Percentiles rank a stretch among this genome's conserved stretches.
Conservation (phyloP, 2,329 filamentous ascomycete genomes). For the Berkeleyomyces rouxiae region DNA sequence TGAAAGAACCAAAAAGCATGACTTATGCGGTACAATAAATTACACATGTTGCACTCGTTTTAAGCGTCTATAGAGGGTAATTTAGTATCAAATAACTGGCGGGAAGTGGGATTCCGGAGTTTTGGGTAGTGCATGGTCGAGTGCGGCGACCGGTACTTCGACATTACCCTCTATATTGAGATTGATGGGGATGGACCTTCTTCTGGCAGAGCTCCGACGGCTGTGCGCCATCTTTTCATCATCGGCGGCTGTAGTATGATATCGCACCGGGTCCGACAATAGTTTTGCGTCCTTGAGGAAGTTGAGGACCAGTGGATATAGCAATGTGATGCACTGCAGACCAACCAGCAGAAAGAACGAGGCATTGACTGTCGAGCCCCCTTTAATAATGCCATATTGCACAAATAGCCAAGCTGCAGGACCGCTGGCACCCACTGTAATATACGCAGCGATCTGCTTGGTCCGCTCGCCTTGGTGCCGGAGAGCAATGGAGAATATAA, state of each 20-base stretch:
- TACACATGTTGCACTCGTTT: too few species aligned
- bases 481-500: conserved; percentile 64
- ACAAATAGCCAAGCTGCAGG: conserved; percentile 61
- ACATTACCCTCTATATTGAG: too few species aligned
- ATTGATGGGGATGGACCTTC: too few species aligned
- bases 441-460: conserved; percentile 60
- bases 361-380: conserved; percentile 42
- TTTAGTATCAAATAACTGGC: too few species aligned
- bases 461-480: conserved; percentile 65
- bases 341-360: conserved; percentile 48
- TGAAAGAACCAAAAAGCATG: too few species aligned
- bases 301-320: conserved; percentile 34
- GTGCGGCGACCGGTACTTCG: too few species aligned
- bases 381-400: conserved; percentile 48
- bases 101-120: too few species aligned
- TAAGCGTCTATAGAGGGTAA: too few species aligned
- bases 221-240: not conserved
- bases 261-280: conserved; percentile 23
- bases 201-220: not conserved
- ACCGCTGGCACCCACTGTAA: conserved; percentile 60
- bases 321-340: conserved; percentile 29
- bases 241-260: not conserved
- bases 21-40: too few species aligned
- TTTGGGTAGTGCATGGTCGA: too few species aligned
- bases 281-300: conserved; percentile 29